phyloP scores from a whole-genome alignment of 768 basidiomycete genomes.

The Mycena leptocephala region DNA sequence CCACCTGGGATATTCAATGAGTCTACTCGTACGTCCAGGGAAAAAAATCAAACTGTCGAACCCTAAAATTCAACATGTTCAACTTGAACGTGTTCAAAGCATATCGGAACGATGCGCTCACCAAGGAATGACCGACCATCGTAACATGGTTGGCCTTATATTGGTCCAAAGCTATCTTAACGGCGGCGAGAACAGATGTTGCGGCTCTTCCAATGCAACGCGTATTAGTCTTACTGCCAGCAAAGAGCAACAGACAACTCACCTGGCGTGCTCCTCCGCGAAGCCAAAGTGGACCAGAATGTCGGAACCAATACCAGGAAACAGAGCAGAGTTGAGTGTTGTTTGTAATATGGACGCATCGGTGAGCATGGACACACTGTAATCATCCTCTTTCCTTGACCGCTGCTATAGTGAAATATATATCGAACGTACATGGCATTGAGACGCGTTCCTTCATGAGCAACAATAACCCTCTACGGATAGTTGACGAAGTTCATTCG shows the following conservation, averaged over 20 bases:
- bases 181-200: constrained; percentile 59
- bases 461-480: constrained; percentile 50
- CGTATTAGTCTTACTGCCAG: not conserved
- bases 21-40: too few species aligned
- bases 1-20: constrained; percentile 30
- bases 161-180: constrained; percentile 55
- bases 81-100: not conserved
- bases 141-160: constrained; percentile 57
- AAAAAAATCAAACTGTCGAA: not conserved
- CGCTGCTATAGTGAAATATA: not conserved
- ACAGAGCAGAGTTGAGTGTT: constrained; percentile 56
- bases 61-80: constrained; percentile 5
- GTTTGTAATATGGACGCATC: constrained; percentile 58
- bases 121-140: constrained; percentile 61
- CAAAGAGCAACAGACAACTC: constrained; percentile 22
- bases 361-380: constrained; percentile 51
- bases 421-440: constrained; percentile 42
- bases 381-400: too few species aligned
- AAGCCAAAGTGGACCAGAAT: constrained; percentile 68
- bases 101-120: constrained; percentile 6
- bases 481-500: not conserved
- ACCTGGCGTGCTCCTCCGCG: constrained; percentile 60
- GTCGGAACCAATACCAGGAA: constrained; percentile 63
- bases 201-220: constrained; percentile 52
- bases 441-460: constrained; percentile 55